Evolutionary conservation across 2,329 filamentous ascomycete species (phyloP), one percentile per base, ranked within the genome.

Genomic region (Cadophora sp.): DNA sequence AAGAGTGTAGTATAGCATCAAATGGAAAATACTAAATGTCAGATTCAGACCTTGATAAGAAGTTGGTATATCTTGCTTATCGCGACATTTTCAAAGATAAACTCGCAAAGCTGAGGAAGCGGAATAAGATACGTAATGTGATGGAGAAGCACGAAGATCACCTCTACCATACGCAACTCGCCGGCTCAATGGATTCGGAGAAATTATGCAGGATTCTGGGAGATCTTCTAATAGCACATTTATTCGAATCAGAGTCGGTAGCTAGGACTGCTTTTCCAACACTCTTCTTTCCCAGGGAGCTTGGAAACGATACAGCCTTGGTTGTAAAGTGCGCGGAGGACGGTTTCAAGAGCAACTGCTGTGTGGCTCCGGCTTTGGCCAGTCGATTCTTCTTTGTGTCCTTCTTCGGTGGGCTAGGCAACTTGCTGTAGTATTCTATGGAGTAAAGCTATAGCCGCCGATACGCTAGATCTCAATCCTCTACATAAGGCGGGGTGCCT

Each of bases 31-130:
- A n/a, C n/a, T n/a, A n/a, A n/a, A 71, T 71, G 62, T 67, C 60
- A 59, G 65, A 68, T 62, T 40, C 53, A 64, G 59, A 71, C 55
- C 66, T 69, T 67, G 64, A 71, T n/a, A 69, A 65, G 63, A 26
- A 67, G 60, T 37, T 62, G 55, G 69, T 71, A 4, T 69, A 69
- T 65, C 43, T 71, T 67, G 67, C 66, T 56, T 71, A 71, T 65
- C 67, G 69, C 60, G 64, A 71, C 22, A 67, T 71, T 67, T 71
- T 71, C 69, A 71, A 69, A 69, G 64, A 55, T 65, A 62, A 64
- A 58, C 64, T 71, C 61, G 67, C 67, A 55, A 69, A 69, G 64
- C 64, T 68, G 31, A 69, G 67, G 67, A 69, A 69, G 37, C 65
- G 62, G 68, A 53, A 5, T 59, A 69, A 68, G 65, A 29, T 69